Evolutionary conservation across 257 asterid species (phyloP).

Genomic region (Solanum clarkiae): DNA sequence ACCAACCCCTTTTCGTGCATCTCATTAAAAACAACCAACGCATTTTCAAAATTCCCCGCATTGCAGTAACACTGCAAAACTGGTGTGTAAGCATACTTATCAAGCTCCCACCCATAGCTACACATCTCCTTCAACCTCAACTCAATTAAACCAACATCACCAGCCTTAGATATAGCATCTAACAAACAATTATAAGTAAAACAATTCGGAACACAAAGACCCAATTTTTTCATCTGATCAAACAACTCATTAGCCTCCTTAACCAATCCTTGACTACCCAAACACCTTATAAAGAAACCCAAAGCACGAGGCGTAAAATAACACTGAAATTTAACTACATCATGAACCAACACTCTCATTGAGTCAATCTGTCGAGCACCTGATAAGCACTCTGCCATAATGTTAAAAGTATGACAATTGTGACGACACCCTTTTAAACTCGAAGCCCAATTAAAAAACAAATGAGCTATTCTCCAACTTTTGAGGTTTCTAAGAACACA

Average conservation of each 20-base stretch:
- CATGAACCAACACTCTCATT: constrained; percentile 36
- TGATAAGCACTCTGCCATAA: constrained; percentile 64
- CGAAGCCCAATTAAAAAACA: constrained; percentile 72
- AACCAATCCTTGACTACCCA: constrained; percentile 63
- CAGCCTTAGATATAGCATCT: constrained; percentile 37
- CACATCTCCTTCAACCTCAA: constrained; percentile 56
- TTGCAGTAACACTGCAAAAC: constrained; percentile 75
- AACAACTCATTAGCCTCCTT: constrained; percentile 63
- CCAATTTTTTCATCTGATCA: constrained; percentile 51
- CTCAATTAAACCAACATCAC: constrained; percentile 43
- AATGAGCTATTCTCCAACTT: constrained; percentile 54
- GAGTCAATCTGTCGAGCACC: constrained; percentile 75
- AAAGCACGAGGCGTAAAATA: constrained; percentile 72
- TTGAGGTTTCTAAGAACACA: constrained; percentile 39
- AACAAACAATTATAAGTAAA: constrained; percentile 69
- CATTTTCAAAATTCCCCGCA: constrained; percentile 47
- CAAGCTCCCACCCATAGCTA: constrained; percentile 37
- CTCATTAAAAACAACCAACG: constrained; percentile 41
- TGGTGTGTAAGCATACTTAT: constrained; percentile 66
- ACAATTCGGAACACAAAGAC: constrained; percentile 38
- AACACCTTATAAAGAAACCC: constrained; percentile 71
- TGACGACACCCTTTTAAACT: constrained; percentile 48
- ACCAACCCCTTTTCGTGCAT: constrained; percentile 54
- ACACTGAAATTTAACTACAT: constrained; percentile 24
- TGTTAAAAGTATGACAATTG: constrained; percentile 54